Percentiles rank a stretch among this genome's conserved stretches.
Evolutionary conservation across 306 rosid genomes (phyloP).

Genomic region (Vigna hirtella): DNA sequence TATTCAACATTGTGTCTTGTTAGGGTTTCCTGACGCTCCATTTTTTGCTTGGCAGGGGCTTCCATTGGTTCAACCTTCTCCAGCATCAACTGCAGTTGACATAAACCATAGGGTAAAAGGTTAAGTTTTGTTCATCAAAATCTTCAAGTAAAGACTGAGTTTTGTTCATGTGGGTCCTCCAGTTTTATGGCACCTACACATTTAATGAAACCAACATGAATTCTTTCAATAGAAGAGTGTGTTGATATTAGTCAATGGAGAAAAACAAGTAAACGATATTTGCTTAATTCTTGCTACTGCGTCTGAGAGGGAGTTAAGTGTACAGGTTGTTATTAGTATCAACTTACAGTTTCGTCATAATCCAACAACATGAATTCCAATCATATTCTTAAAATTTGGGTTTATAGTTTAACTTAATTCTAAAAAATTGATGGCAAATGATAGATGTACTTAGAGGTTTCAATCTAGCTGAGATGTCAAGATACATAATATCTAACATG

Average conservation of each 20-base stretch:
- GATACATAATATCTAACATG: too few relatives aligned
- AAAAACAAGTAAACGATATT: neutral
- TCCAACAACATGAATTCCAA: neutral
- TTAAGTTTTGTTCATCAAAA: slow-evolving; percentile 9
- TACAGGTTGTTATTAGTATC: slow-evolving; percentile 10
- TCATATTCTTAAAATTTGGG: neutral
- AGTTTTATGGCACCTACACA: neutral
- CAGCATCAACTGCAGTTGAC: slow-evolving; percentile 64
- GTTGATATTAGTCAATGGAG: neutral
- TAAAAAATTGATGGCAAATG: too few relatives aligned
- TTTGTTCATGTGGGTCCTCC: too few relatives aligned
- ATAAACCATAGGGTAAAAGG: slow-evolving; percentile 24
- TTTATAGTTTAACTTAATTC: too few relatives aligned
- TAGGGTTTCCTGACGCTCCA: slow-evolving; percentile 80
- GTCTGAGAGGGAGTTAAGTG: neutral
- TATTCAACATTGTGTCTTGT: slow-evolving; percentile 69
- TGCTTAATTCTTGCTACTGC: neutral
- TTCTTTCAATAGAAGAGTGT: too few relatives aligned
- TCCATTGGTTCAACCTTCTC: slow-evolving; percentile 67
- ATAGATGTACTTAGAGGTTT: too few relatives aligned
- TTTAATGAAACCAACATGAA: neutral
- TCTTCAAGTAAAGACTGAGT: too few relatives aligned
- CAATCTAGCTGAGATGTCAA: too few relatives aligned
- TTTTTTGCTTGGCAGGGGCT: slow-evolving; percentile 75
- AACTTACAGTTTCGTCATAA: neutral